Base-by-base conservation (phyloP, 495 filamentous ascomycete species). In the Penicillium psychrofluorescens region DNA sequence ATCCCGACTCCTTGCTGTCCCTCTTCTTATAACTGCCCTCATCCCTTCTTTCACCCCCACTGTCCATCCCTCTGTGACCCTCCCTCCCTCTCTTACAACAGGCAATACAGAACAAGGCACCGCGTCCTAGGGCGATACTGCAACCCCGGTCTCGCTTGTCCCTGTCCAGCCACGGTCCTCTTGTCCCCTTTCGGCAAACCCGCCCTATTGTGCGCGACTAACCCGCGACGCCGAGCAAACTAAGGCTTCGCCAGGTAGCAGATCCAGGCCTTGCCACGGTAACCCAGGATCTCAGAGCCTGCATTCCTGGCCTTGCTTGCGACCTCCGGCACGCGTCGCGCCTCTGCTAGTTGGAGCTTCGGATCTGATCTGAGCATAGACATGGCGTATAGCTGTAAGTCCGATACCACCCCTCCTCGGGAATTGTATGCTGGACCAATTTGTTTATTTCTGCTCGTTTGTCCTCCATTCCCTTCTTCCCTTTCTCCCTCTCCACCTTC, bases 261-360 rank as follows among this genome's bases (percentile, higher is more conserved):
- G 38, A 49, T 58, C 43, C 42, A 54, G 56, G 42, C 40, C 49
- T 49, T 50, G 51, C 53, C 50, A 36, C 52, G 65, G 65, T 63
- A 66, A 64, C 63, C 49, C 40, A 62, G 52, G 53, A 57, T 58
- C 54, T 51, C 51, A 64, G 64, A 64, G 59, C 61, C 55, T 64
- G 61, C 66, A 70, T 70, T 70, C 66, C 59, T 68, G 63, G 64
- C 64, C 62, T 68, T 66, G 64, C 63, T 61, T 66, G 35, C 51
- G 43, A 43, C 43, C 44, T 50, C 48, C 53, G 61, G 62, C 61
- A 70, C 66, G 66, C 66, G 66, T 62, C 66, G 66, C 62, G 62
- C 48, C 53, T 43, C 52, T 44, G 34, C 2, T 46, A 44, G 38
- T 49, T 33, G 35, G 33, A 16, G 39, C 39, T 45, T 44, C 45